Conservation (phyloP, 169 alveolate genomes). For the Plasmodium inui region DNA sequence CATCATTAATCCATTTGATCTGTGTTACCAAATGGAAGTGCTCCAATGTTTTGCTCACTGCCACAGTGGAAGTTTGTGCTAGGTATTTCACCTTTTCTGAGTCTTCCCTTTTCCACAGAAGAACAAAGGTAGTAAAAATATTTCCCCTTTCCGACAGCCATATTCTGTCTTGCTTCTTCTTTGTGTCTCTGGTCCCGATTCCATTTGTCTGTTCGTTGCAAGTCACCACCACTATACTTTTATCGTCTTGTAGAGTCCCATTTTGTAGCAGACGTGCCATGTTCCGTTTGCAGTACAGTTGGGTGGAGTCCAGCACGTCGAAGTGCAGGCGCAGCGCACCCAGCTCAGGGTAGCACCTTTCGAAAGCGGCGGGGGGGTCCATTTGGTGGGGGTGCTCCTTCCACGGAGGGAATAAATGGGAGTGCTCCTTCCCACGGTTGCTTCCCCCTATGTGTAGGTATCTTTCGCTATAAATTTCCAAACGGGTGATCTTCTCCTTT, state of each 20-base stretch:
- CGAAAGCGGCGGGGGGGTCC: neutral
- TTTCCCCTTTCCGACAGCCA: conserved; percentile 79
- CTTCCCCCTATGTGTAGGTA: neutral
- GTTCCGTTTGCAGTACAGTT: conserved; percentile 77
- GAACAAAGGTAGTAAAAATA: conserved; percentile 67
- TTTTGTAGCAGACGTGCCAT: conserved; percentile 32
- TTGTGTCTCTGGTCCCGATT: conserved; percentile 80
- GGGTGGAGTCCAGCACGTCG: conserved; percentile 79
- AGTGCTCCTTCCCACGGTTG: neutral
- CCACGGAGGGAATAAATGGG: neutral
- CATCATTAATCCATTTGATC: conserved; percentile 82
- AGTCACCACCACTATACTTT: conserved; percentile 64
- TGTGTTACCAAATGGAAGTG: conserved; percentile 64
- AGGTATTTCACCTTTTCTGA: conserved; percentile 55
- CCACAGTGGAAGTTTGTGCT: conserved; percentile 78
- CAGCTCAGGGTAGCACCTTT: neutral
- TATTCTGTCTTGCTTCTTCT: conserved; percentile 40
- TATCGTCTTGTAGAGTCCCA: conserved; percentile 16
- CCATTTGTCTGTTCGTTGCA: conserved; percentile 78
- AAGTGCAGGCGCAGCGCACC: conserved; percentile 39
- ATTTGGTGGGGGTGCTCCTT: neutral
- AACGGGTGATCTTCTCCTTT: neutral
- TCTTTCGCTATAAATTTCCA: neutral
- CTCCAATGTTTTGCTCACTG: conserved; percentile 76
- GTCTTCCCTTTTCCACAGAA: conserved; percentile 75